Evolutionary conservation across 352 stramenopile genomes (phyloP), one percentile per base, ranked within the genome.

Genomic region (Phytophthora foliorum): DNA sequence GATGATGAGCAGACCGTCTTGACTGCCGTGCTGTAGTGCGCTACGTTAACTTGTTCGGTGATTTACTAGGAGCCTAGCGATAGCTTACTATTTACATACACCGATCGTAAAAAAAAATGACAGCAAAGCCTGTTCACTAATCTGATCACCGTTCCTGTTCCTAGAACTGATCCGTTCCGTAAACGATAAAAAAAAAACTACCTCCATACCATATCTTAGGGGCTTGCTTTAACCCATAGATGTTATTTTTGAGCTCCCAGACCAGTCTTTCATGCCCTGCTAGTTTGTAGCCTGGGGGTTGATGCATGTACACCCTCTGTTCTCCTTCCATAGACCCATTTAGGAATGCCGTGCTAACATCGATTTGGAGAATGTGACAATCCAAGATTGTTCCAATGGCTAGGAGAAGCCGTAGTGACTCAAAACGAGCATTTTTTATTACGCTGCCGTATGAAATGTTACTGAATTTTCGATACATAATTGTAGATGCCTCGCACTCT

Each of bases 321-420:
- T 59, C 36, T 6, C 36, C 34, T 2, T 59, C 52, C 52, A 59
- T 59, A 2, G 52, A 38, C 11, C 36, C 21, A 9, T 49, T 59
- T 17, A 45, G 31, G 17, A 56, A 56, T 4, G 31, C 49, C 6
- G 49, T 56, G 5, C 24, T 36, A 21, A 49, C 52, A 32, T 59
- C 36, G 36, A 59, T 36, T 14, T 59, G 52, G 25, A 41, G 52
- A 22, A 59, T 49, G 38, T 50, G 52, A 19, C 34, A 59, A 14
- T 57, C 51, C 32, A 48, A 22, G 22, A 57, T 57, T 3, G 51
- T 38, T 24, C 34, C 34, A 16, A 57, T 57, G 29, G n/a, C 21
- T 21, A 48, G 14, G 4, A 57, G 16, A 5, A 57, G 21, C n/a
- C 29, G 14, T 8, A 55, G 29, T n/a, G 48, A 55, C 22, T 48